These are phyloP conservation scores for Pulveroboletus sp. DNA, from an alignment of 768 basidiomycete species.

Conservation along the genomic window DNA sequence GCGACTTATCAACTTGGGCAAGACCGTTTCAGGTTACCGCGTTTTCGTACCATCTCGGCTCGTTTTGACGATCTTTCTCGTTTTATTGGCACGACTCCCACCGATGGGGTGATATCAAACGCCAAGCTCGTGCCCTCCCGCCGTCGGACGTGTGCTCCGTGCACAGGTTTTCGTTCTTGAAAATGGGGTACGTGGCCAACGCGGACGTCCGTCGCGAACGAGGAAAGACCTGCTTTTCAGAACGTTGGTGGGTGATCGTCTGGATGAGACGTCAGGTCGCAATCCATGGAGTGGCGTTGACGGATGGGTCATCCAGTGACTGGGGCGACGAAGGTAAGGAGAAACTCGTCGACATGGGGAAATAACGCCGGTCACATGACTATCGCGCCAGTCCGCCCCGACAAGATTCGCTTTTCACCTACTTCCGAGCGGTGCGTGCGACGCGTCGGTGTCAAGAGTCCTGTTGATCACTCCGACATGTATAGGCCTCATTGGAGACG, in stretches of 20 bases:
- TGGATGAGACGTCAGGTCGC: too few relatives aligned
- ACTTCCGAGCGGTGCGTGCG: conserved; percentile 73
- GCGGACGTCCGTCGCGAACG: too few relatives aligned
- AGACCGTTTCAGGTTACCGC: too few relatives aligned
- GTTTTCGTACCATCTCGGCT: conserved; percentile 4
- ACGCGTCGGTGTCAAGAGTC: background rate
- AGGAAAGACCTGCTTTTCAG: too few relatives aligned
- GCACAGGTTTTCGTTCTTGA: too few relatives aligned
- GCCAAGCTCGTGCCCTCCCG: conserved; percentile 22
- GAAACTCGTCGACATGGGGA: conserved; percentile 97
- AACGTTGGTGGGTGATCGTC: too few relatives aligned
- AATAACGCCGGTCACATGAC: conserved; percentile 99
- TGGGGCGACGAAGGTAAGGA: conserved; percentile 96
- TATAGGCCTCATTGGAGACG: conserved; percentile 83
- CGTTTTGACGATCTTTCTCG: too few relatives aligned
- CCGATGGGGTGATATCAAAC: background rate
- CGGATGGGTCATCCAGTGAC: conserved; percentile 39
- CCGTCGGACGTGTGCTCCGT: conserved; percentile 16
- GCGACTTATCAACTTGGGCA: too few relatives aligned
- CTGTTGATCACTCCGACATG: conserved; percentile 45
- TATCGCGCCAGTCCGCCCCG: conserved; percentile 67
- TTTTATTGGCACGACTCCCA: conserved; percentile 12
- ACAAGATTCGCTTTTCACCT: conserved; percentile 95
- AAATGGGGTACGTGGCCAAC: too few relatives aligned
- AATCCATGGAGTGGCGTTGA: too few relatives aligned